Evolutionary conservation across 768 basidiomycete species (phyloP).

Genomic region (Lactarius sanguifluus): DNA sequence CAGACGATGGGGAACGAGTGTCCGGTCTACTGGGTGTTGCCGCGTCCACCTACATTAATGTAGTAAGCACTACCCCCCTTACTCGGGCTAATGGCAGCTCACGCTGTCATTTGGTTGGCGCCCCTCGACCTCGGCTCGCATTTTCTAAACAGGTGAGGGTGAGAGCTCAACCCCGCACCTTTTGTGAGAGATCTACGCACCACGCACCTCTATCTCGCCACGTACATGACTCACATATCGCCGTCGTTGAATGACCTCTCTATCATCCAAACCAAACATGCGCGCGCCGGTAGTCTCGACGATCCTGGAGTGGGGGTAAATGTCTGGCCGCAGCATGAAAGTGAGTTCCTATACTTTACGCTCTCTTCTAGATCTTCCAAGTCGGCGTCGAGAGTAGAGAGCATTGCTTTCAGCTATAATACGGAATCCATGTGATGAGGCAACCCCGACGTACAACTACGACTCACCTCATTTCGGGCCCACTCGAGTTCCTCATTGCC

Average conservation of each 20-base stretch:
- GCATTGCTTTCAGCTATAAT: constrained; percentile 63
- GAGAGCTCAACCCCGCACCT: constrained; percentile 1
- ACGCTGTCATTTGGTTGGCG: constrained; percentile 25
- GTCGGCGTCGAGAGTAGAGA: constrained; percentile 80
- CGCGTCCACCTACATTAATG: constrained; percentile 7
- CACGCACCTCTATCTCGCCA: constrained; percentile 75
- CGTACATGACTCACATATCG: constrained; percentile 75
- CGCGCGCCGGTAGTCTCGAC: constrained; percentile 85
- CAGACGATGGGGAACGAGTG: constrained; percentile 7
- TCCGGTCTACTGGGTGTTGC: constrained; percentile 12
- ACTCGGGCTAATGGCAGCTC: constrained; percentile 3
- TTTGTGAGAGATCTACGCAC: constrained; percentile 10
- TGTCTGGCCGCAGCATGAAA: background rate
- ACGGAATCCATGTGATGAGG: background rate
- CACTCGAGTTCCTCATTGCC: constrained; percentile 80
- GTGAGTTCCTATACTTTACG: constrained; percentile 60
- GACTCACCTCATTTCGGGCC: constrained; percentile 71
- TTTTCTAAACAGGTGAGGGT: constrained; percentile 50
- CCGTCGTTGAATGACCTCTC: constrained; percentile 73
- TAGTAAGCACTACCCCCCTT: constrained; percentile 2
- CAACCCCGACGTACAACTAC: background rate
- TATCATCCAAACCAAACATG: constrained; percentile 76
- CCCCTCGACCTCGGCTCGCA: constrained; percentile 61
- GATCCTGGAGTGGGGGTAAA: constrained; percentile 49
- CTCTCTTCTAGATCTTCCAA: constrained; percentile 93